Percentiles rank a stretch among this genome's conserved stretches.
Evolutionary conservation across 2,329 filamentous ascomycete genomes (phyloP).

Genomic region (Penicillium verrucosum): DNA sequence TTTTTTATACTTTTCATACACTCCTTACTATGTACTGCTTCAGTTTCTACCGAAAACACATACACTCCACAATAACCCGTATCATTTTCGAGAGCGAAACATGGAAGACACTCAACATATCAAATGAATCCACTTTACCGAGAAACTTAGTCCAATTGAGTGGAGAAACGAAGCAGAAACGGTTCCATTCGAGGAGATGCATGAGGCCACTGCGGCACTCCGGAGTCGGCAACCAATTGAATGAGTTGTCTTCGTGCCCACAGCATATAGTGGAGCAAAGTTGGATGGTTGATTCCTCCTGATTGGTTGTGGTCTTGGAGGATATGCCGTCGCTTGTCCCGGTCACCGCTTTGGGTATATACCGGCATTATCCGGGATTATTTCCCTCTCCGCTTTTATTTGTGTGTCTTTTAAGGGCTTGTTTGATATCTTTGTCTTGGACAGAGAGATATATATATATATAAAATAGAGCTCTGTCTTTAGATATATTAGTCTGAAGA

Average conservation of each 20-base stretch:
- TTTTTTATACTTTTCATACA: background rate
- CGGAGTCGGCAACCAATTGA: background rate
- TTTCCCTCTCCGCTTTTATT: background rate
- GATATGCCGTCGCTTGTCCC: background rate
- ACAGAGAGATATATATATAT: too few relatives aligned
- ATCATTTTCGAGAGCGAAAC: constrained; percentile 1
- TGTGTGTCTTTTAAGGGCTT: background rate
- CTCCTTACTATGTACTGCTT: background rate
- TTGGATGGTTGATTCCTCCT: background rate
- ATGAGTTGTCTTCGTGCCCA: background rate
- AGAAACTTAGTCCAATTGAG: background rate
- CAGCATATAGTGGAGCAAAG: background rate
- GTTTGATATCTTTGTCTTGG: background rate
- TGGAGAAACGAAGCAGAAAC: background rate
- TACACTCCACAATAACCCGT: background rate
- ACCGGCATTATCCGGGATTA: background rate
- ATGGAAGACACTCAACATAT: background rate
- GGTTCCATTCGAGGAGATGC: background rate
- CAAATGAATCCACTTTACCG: constrained; percentile 1
- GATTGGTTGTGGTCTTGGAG: background rate
- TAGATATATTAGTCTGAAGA: background rate
- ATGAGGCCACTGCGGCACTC: background rate
- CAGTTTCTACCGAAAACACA: background rate
- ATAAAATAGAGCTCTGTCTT: background rate
- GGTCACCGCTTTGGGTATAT: constrained; percentile 2